phyloP scores from a whole-genome alignment of 2,329 filamentous ascomycete genomes.

The Microcera coccophila region DNA sequence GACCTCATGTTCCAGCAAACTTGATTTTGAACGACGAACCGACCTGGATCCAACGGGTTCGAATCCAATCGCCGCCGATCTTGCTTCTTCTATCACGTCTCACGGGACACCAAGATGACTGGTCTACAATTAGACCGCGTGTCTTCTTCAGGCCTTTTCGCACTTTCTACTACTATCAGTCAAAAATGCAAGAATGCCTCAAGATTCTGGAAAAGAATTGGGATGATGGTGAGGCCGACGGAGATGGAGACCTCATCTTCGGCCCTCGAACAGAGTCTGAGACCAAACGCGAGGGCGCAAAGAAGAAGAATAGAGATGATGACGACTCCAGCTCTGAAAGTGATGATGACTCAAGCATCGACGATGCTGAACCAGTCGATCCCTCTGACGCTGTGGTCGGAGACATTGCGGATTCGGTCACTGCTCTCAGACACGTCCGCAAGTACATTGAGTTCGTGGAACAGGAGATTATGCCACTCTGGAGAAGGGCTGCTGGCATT shows the following conservation, averaged over 20 bases:
- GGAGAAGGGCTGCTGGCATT: slow-evolving; percentile 26
- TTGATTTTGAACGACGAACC: slow-evolving; percentile 25
- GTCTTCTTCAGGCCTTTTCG: slow-evolving; percentile 42
- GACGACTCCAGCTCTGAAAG: slow-evolving; percentile 33
- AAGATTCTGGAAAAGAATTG: slow-evolving; percentile 39
- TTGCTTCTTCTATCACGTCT: slow-evolving; percentile 33
- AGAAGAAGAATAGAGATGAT: slow-evolving; percentile 23
- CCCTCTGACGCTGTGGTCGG: slow-evolving; percentile 26
- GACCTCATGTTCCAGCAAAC: slow-evolving; percentile 1
- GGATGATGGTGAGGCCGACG: slow-evolving; percentile 34
- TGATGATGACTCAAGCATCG: slow-evolving; percentile 33
- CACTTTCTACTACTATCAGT: slow-evolving; percentile 38
- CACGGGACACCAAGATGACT: slow-evolving; percentile 38
- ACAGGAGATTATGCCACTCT: slow-evolving; percentile 38
- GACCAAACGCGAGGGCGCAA: neutral
- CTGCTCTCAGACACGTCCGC: slow-evolving; percentile 38
- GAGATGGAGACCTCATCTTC: slow-evolving; percentile 17
- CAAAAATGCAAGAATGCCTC: slow-evolving; percentile 38
- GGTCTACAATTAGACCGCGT: slow-evolving; percentile 33
- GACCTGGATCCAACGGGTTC: slow-evolving; percentile 33
- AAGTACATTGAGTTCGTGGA: slow-evolving; percentile 45
- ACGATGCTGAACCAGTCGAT: slow-evolving; percentile 36
- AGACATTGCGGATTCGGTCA: too few species aligned
- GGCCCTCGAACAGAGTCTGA: slow-evolving; percentile 20
- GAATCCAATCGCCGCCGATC: slow-evolving; percentile 42